phyloP scores from a whole-genome alignment of 306 rosid species.

The Sindora glabra region DNA sequence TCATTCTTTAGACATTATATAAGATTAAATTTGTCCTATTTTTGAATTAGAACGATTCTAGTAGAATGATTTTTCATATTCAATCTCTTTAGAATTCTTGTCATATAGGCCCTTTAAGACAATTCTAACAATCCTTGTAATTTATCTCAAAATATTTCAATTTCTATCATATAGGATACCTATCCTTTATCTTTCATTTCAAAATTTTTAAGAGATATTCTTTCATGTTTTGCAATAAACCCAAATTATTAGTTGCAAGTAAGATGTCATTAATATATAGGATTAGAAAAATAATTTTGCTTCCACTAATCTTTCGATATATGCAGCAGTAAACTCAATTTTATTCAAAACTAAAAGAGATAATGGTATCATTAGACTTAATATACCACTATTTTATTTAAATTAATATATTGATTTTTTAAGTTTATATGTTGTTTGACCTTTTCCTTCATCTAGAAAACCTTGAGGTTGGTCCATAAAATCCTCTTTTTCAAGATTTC shows the following conservation, averaged over 20 bases:
- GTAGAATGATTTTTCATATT: no score
- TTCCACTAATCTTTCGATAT: neutral
- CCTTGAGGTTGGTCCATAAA: neutral
- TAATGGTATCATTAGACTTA: neutral
- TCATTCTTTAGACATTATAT: no score
- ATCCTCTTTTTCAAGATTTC: neutral
- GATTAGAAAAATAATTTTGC: neutral
- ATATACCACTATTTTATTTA: neutral
- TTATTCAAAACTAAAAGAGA: neutral
- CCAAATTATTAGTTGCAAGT: neutral
- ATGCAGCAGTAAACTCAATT: neutral
- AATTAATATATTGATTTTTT: neutral
- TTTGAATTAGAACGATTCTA: no score
- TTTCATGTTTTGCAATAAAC: neutral
- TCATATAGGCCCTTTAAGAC: neutral
- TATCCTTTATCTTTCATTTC: neutral
- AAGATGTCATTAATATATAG: neutral
- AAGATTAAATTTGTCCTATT: no score
- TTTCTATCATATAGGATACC: neutral
- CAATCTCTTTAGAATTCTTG: no score
- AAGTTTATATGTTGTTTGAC: neutral
- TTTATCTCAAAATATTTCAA: neutral
- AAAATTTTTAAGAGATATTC: neutral
- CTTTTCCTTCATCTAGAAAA: neutral
- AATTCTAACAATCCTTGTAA: neutral